These are phyloP conservation scores for Hyaloperonospora brassicae DNA, from an alignment of 352 stramenopile genomes.

Conservation along the genomic window DNA sequence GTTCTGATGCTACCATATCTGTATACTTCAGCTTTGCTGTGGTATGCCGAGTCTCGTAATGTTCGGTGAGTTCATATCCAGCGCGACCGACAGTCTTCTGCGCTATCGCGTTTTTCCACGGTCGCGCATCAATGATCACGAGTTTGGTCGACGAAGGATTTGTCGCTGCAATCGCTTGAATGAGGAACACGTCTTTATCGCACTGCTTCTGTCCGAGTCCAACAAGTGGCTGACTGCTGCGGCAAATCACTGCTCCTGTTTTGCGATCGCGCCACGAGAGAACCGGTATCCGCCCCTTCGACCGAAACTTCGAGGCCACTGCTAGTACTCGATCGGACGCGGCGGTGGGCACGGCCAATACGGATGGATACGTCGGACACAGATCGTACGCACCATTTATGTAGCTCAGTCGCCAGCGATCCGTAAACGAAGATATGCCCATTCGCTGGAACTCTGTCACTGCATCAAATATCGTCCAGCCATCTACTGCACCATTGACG, in stretches of 20 bases:
- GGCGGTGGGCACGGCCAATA: constrained; percentile 59
- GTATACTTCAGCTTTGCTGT: constrained; percentile 55
- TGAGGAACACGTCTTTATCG: constrained; percentile 77
- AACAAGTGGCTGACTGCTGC: constrained; percentile 79
- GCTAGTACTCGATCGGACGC: constrained; percentile 56
- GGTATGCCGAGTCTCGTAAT: constrained; percentile 66
- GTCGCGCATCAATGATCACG: constrained; percentile 86
- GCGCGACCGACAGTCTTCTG: constrained; percentile 86
- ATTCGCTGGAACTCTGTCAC: constrained; percentile 64
- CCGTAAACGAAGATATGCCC: constrained; percentile 42
- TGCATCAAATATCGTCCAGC: constrained; percentile 64
- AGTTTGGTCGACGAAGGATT: constrained; percentile 75
- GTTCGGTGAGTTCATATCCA: constrained; percentile 82
- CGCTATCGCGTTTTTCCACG: constrained; percentile 85
- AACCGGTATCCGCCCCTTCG: constrained; percentile 72
- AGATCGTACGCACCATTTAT: constrained; percentile 63
- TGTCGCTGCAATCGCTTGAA: constrained; percentile 66
- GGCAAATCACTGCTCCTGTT: constrained; percentile 68
- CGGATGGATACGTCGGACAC: constrained; percentile 68
- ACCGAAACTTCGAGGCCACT: constrained; percentile 76
- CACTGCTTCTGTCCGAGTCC: constrained; percentile 76
- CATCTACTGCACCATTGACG: constrained; percentile 32
- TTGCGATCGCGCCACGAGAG: constrained; percentile 73
- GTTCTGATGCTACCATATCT: constrained; percentile 47
- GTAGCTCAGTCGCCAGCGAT: constrained; percentile 60